phyloP scores from a whole-genome alignment of 805 yeast species.

The Nakazawaea ishiwadae region DNA sequence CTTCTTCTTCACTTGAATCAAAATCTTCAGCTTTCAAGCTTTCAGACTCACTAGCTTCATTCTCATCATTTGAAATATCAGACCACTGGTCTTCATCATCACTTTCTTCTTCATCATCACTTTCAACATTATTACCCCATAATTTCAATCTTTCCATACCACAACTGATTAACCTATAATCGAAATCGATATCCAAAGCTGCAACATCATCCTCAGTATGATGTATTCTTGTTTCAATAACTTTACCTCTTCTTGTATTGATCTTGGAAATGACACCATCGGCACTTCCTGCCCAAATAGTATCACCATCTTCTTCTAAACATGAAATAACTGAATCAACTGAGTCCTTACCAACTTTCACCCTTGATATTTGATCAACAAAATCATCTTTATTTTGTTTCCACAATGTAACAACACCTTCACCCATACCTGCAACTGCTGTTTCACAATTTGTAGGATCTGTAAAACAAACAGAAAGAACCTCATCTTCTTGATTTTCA shows the following conservation, averaged over 20 bases:
- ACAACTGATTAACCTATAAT: constrained; percentile 73
- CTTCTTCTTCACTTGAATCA: constrained; percentile 4
- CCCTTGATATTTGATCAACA: constrained; percentile 74
- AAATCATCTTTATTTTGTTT: constrained; percentile 61
- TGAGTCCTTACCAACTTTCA: constrained; percentile 63
- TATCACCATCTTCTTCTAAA: constrained; percentile 46
- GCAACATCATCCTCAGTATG: constrained; percentile 68
- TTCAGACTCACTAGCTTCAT: constrained; percentile 12
- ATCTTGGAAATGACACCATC: constrained; percentile 70
- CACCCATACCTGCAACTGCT: constrained; percentile 83
- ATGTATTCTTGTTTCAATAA: constrained; percentile 64
- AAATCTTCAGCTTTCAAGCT: constrained; percentile 13
- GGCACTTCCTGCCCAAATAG: constrained; percentile 74
- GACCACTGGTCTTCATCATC: constrained; percentile 26
- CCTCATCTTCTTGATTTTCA: constrained; percentile 92
- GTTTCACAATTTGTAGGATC: constrained; percentile 60
- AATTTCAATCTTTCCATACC: constrained; percentile 80
- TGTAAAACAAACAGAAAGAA: constrained; percentile 68
- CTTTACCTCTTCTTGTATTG: constrained; percentile 58
- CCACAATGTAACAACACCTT: constrained; percentile 88
- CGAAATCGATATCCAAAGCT: constrained; percentile 71
- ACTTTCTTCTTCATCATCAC: constrained; percentile 12
- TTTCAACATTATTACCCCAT: constrained; percentile 48
- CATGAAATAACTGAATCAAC: constrained; percentile 65
- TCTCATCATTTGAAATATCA: constrained; percentile 12